Percentiles rank a stretch among this genome's conserved stretches.
Evolutionary conservation across 805 yeast species (phyloP).

Genomic region (Ogataea degrootiae): DNA sequence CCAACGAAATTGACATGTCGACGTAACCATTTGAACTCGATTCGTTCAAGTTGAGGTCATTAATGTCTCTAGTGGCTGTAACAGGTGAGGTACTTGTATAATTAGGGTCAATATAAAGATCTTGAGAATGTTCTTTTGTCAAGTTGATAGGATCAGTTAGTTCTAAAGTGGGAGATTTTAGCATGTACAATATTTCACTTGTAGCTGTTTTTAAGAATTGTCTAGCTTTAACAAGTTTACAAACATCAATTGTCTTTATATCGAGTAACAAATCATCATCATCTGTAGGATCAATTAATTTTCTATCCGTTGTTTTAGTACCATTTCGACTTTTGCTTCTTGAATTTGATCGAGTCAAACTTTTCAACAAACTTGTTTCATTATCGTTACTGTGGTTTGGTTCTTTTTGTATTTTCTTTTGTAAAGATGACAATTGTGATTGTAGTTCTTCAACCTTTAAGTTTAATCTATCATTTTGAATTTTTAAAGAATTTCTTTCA

Average conservation of each 20-base stretch:
- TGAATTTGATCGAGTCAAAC: conserved; percentile 4
- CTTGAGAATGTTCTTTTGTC: conserved; percentile 13
- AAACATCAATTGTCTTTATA: conserved; percentile 22
- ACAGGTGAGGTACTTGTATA: not conserved
- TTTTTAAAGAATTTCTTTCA: conserved; percentile 42
- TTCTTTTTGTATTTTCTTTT: not conserved
- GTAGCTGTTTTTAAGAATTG: conserved; percentile 32
- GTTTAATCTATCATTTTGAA: conserved; percentile 38
- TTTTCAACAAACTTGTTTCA: conserved; percentile 5
- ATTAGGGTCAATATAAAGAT: conserved; percentile 5
- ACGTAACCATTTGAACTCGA: conserved; percentile 13
- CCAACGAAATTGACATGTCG: conserved; percentile 23
- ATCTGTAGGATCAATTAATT: not conserved
- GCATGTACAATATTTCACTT: conserved; percentile 31
- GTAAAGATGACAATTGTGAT: conserved; percentile 15
- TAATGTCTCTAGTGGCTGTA: conserved; percentile 1
- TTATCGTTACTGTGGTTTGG: not conserved
- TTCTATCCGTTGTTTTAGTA: not conserved
- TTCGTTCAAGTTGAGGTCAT: conserved; percentile 3
- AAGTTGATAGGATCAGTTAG: conserved; percentile 24
- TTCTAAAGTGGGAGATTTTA: conserved; percentile 32
- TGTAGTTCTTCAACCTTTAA: conserved; percentile 37
- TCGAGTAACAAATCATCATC: conserved; percentile 12
- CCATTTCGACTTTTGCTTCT: conserved; percentile 11
- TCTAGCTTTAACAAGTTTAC: conserved; percentile 28